These are phyloP conservation scores for Bondarzewia mesenterica DNA, from an alignment of 1,284 basidiomycete species.

Conservation along the genomic window DNA sequence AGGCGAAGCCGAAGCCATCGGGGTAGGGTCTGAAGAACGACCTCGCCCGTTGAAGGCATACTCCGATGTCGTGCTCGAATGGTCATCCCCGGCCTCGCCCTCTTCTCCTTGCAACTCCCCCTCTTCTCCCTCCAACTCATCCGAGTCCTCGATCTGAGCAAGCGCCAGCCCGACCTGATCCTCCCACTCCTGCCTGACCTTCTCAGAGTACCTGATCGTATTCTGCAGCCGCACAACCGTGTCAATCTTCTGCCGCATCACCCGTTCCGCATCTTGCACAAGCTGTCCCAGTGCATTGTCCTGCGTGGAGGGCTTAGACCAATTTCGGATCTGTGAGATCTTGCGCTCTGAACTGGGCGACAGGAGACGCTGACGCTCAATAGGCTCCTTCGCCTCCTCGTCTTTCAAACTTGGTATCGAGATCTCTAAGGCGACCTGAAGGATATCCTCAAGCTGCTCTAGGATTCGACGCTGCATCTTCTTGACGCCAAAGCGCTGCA, in stretches of 20 bases:
- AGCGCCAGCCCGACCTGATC: slow-evolving; percentile 73
- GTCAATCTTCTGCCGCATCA: slow-evolving; percentile 91
- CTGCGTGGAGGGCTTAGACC: slow-evolving; percentile 76
- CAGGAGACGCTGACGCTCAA: slow-evolving; percentile 86
- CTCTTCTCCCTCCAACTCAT: slow-evolving; percentile 30
- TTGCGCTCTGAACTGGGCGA: slow-evolving; percentile 82
- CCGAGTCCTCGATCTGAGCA: slow-evolving; percentile 41
- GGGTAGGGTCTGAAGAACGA: slow-evolving; percentile 53
- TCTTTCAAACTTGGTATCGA: slow-evolving; percentile 87
- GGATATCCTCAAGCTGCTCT: slow-evolving; percentile 79
- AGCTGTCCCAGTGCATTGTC: slow-evolving; percentile 81
- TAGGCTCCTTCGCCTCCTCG: slow-evolving; percentile 83
- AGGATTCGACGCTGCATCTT: slow-evolving; percentile 76
- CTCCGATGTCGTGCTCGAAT: slow-evolving; percentile 56
- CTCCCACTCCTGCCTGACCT: slow-evolving; percentile 96
- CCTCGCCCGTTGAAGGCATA: slow-evolving; percentile 46
- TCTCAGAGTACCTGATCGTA: slow-evolving; percentile 95
- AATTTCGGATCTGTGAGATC: slow-evolving; percentile 72
- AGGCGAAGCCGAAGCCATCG: slow-evolving; percentile 57
- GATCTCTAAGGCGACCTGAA: slow-evolving; percentile 76
- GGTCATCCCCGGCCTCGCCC: slow-evolving; percentile 33
- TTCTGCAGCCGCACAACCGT: slow-evolving; percentile 96
- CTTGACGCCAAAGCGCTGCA: slow-evolving; percentile 75
- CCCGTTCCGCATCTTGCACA: slow-evolving; percentile 78
- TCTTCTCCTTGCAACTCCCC: slow-evolving; percentile 19